Conservation (phyloP, 129 eudicot species). For the Flaveria linearis region DNA sequence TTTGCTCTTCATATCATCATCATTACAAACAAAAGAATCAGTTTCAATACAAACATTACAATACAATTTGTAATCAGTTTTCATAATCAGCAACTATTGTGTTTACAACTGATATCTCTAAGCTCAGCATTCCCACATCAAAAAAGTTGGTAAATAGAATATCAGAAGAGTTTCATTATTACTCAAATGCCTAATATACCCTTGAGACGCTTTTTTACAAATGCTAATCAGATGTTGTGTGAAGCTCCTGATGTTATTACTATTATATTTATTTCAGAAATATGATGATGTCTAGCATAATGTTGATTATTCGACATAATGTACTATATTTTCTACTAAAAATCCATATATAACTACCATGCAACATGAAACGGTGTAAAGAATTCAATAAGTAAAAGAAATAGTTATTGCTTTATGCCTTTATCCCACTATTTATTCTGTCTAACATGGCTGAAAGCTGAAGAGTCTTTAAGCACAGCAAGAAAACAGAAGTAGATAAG, state of each 20-base stretch:
- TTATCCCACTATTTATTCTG: neutral
- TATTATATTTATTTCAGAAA: neutral
- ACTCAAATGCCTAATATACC: constrained; percentile 13
- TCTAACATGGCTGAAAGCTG: neutral
- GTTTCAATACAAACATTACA: constrained; percentile 13
- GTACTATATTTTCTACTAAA: neutral
- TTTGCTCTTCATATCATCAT: constrained; percentile 57
- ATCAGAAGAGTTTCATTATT: neutral
- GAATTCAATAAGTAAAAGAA: neutral
- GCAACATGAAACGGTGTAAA: neutral
- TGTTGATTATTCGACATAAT: neutral
- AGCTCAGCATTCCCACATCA: constrained; percentile 4
- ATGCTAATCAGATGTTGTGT: neutral
- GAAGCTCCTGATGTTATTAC: neutral
- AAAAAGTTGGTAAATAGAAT: neutral
- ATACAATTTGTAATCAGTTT: neutral
- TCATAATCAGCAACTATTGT: neutral
- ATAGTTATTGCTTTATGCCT: neutral
- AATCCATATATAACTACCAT: neutral
- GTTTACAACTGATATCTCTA: neutral
- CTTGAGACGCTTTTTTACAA: neutral
- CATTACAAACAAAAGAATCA: constrained; percentile 15
- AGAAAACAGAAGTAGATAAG: neutral
- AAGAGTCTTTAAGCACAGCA: neutral
- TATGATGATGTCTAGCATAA: neutral